Percentiles rank a stretch among this genome's conserved stretches.
phyloP scores from a whole-genome alignment of 495 filamentous ascomycete genomes.

The Podospora conica region DNA sequence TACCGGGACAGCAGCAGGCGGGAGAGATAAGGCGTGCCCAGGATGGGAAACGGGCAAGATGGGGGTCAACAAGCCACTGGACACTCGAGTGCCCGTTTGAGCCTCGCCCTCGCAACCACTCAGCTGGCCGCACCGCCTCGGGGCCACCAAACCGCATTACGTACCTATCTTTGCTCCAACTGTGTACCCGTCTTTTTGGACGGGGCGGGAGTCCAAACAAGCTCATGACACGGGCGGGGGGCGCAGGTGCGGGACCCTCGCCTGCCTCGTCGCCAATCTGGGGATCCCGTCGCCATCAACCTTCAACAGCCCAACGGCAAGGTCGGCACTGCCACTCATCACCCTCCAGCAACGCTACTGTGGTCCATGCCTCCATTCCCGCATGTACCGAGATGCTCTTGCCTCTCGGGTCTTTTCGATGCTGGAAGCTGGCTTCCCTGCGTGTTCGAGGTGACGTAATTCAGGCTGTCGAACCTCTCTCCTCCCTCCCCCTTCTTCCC shows the following conservation, averaged over 20 bases:
- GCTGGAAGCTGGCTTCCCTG: background rate
- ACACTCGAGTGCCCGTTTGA: background rate
- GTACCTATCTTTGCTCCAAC: constrained; percentile 12
- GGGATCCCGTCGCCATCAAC: background rate
- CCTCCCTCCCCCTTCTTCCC: background rate
- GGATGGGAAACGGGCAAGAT: background rate
- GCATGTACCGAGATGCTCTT: background rate
- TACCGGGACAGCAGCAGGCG: no score
- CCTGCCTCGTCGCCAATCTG: background rate
- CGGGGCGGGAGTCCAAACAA: constrained; percentile 1
- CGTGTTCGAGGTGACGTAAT: background rate
- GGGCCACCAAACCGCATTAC: constrained; percentile 25
- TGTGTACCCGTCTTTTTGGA: background rate
- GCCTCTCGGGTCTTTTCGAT: background rate
- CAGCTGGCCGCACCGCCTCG: constrained; percentile 4
- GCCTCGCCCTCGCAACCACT: constrained; percentile 12
- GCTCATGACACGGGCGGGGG: constrained; percentile 6
- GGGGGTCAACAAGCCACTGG: background rate
- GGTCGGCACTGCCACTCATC: background rate
- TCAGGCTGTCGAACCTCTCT: background rate
- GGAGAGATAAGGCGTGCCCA: background rate
- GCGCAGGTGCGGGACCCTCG: background rate
- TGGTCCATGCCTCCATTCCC: background rate
- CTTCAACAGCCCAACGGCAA: background rate
- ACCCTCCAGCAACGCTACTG: background rate